phyloP scores from a whole-genome alignment of 495 filamentous ascomycete genomes.

The Penicillium dipodomyicola region DNA sequence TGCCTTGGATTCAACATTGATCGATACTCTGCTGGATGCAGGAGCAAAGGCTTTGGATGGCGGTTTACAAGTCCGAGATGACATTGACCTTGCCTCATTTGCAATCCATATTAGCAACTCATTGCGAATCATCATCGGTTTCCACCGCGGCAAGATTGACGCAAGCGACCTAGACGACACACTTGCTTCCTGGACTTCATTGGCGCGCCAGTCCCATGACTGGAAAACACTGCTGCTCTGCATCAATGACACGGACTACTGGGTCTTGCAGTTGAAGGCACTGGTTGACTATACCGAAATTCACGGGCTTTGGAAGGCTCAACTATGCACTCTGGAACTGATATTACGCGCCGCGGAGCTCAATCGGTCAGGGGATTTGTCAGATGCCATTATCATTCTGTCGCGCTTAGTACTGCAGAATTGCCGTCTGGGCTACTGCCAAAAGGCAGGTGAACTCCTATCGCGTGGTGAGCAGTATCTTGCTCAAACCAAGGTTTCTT shows the following conservation, averaged over 20 bases:
- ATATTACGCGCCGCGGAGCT: slow-evolving; percentile 57
- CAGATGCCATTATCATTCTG: slow-evolving; percentile 55
- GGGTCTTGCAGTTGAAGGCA: slow-evolving; percentile 61
- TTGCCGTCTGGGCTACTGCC: slow-evolving; percentile 71
- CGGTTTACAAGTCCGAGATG: slow-evolving; percentile 42
- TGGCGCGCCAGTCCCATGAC: slow-evolving; percentile 41
- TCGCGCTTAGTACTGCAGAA: slow-evolving; percentile 67
- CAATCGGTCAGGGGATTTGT: slow-evolving; percentile 48
- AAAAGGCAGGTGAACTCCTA: slow-evolving; percentile 66
- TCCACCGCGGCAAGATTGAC: slow-evolving; percentile 52
- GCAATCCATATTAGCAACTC: slow-evolving; percentile 58
- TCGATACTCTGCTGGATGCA: slow-evolving; percentile 36
- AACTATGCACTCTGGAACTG: slow-evolving; percentile 44
- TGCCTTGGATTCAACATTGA: slow-evolving; percentile 29
- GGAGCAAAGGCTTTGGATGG: slow-evolving; percentile 32
- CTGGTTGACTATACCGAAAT: slow-evolving; percentile 77
- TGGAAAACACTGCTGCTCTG: slow-evolving; percentile 49
- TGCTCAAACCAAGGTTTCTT: slow-evolving; percentile 34
- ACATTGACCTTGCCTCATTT: slow-evolving; percentile 53
- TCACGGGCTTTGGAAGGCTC: slow-evolving; percentile 60
- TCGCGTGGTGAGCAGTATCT: slow-evolving; percentile 54
- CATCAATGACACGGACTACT: slow-evolving; percentile 62
- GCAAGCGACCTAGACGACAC: slow-evolving; percentile 46
- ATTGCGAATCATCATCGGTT: slow-evolving; percentile 49
- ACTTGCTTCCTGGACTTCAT: slow-evolving; percentile 40